These are phyloP conservation scores for Asclepias syriaca DNA, from an alignment of 257 asterid species.

Conservation along the genomic window DNA sequence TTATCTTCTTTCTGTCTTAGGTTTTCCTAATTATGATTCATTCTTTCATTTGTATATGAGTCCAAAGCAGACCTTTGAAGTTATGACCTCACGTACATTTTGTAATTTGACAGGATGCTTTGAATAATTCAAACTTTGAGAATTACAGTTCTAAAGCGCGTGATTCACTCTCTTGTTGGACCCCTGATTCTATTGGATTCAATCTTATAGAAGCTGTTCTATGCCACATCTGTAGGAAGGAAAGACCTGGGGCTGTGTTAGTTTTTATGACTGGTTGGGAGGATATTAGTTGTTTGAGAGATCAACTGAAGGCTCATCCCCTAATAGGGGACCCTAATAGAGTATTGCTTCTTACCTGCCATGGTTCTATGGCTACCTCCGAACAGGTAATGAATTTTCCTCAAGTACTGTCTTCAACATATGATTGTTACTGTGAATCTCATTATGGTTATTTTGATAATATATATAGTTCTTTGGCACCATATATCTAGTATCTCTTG, in stretches of 20 bases:
- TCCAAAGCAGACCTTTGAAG: neutral
- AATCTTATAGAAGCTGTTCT: conserved; percentile 94
- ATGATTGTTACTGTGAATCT: neutral
- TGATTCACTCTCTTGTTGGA: conserved; percentile 86
- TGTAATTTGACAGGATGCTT: conserved; percentile 63
- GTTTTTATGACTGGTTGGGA: conserved; percentile 99
- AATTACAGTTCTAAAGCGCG: conserved; percentile 73
- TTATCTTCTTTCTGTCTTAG: neutral
- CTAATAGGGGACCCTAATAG: conserved; percentile 97
- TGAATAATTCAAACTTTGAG: conserved; percentile 76
- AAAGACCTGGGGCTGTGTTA: conserved; percentile 84
- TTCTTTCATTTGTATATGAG: neutral
- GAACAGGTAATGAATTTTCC: conserved; percentile 62
- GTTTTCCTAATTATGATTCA: neutral
- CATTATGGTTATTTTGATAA: neutral
- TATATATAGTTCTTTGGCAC: neutral
- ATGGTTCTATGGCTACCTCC: conserved; percentile 94
- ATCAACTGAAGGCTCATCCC: conserved; percentile 96
- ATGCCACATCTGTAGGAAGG: conserved; percentile 95
- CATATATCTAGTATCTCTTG: neutral
- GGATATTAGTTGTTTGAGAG: conserved; percentile 93
- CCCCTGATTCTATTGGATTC: conserved; percentile 86
- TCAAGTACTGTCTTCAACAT: conserved; percentile 6
- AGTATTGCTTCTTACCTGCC: conserved; percentile 85
- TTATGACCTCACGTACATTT: neutral